phyloP scores from a whole-genome alignment of 1,284 basidiomycete species.

The Anthracocystis walkeri region DNA sequence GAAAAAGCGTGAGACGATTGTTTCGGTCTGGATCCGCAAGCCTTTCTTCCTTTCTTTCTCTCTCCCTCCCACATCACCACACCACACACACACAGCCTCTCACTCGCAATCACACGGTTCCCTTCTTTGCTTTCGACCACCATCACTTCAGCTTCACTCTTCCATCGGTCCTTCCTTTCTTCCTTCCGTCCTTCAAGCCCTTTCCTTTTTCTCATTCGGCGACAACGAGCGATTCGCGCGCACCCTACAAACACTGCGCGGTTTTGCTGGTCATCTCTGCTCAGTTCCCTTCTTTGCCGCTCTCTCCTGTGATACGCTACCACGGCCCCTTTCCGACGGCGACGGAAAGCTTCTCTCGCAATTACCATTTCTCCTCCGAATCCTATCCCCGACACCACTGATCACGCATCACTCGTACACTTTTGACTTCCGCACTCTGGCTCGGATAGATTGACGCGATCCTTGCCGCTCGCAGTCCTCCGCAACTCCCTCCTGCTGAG shows the following conservation, averaged over 20 bases:
- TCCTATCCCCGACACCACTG: background rate
- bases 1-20: conserved; percentile 4
- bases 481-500: no score
- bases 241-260: conserved; percentile 4
- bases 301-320: background rate
- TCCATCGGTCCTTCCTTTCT: background rate
- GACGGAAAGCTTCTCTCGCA: background rate
- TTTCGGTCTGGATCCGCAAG: conserved; percentile 3
- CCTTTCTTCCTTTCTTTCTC: background rate
- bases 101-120: conserved; percentile 4
- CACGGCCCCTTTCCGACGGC: background rate
- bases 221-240: background rate
- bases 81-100: background rate
- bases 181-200: background rate
- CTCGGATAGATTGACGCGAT: no score
- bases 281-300: background rate
- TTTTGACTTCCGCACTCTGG: no score
- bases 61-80: background rate
- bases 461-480: no score
- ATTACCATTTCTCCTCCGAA: background rate
- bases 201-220: background rate
- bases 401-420: conserved; percentile 1
- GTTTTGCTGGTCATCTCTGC: conserved; percentile 25
- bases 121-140: background rate
- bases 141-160: background rate